Base-by-base conservation (phyloP, 2,329 filamentous ascomycete genomes). In the Apiospora saccharicola region DNA sequence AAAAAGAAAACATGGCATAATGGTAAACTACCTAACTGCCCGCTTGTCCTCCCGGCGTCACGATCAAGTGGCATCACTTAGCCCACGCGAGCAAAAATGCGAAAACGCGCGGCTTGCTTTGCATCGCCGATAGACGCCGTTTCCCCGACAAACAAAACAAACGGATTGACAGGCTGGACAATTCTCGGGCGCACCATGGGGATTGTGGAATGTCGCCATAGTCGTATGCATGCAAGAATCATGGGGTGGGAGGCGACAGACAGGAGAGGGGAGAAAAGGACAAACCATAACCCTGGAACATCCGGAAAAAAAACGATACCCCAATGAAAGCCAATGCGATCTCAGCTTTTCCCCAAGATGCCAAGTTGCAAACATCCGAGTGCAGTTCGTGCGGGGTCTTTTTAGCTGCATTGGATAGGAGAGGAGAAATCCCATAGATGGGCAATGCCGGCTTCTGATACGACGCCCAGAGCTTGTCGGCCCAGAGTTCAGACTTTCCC, bases 321-420 rank as follows among this genome's bases (percentile, higher is more conserved):
- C 26, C 26, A 30, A 41, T 41, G 37, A 41, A 61, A 37, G 53
- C 53, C 53, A 61, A 61, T 61, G 30, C 53, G 53, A 61, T 61
- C 53, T 61, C 53, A 22, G 53, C 53, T n/a, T 57, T 61, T 61
- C 53, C 53, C 53, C 53, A 61, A 61, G 53, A 61, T 61, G 53
- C 53, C 53, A 61, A 61, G 53, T 37, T 37, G 16, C 53, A 22
- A 37, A 61, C 57, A 64, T 64, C 57, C 57, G 57, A 64, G 57
- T 64, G 57, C 57, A 64, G 57, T 64, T 64, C 57, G 57, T 64
- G 57, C 57, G 57, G 57, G 57, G 57, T 64, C n/a, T n/a, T 41
- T 37, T n/a, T 41, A 64, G 57, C 34, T 64, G 34, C 57, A 64
- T 64, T 7, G n/a, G n/a, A 4, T 4, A 51, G n/a, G 13, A 4